Base-by-base conservation (phyloP, 2,329 filamentous ascomycete species). In the Dactylellina sp. region DNA sequence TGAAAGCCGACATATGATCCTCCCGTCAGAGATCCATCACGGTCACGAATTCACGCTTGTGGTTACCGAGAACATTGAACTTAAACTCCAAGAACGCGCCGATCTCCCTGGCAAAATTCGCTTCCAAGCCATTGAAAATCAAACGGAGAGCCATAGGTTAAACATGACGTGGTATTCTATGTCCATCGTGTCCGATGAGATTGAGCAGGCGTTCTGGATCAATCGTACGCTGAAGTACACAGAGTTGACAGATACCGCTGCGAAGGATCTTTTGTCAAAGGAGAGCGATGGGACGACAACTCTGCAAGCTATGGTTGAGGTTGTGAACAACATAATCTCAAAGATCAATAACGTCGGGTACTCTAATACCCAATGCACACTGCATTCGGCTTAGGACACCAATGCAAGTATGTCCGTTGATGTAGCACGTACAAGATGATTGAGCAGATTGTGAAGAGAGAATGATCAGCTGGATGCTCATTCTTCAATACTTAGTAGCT, bases 331-430 rank as follows among this genome's bases (percentile, higher is more conserved):
- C 46, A 37, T 74, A 16, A 28, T 74, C 44, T 44, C 61, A 14
- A 74, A 66, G 49, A 74, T 74, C 40, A 66, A 74, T 28, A 74
- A 74, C 32, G 61, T 74, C 35, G 70, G 70, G 16, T 74, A 53
- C 37, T 60, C 57, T 16, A 74, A 74, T 62, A 20, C 25, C n/a
- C 70, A 74, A 39, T 74, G 52, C 65, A 66, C 57, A 12, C 50
- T 63, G 2, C 65, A 71, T 14, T 37, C 28, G 12, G 53, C 63
- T 11, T 68, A 28, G 55, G 49, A 6, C 7, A 32, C 9, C 4
- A 4, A 12, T 47, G 12, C 20, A 16, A 7, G 18, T 3, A 4
- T 11, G n/a, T 35, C 20, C 2, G n/a, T 20, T 53, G 9, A 7
- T 35, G 18, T 35, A 16, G 4, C 3, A 16, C 12, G 14, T 12